phyloP scores from a whole-genome alignment of 129 eudicot species.

The Ambrosia trifida region DNA sequence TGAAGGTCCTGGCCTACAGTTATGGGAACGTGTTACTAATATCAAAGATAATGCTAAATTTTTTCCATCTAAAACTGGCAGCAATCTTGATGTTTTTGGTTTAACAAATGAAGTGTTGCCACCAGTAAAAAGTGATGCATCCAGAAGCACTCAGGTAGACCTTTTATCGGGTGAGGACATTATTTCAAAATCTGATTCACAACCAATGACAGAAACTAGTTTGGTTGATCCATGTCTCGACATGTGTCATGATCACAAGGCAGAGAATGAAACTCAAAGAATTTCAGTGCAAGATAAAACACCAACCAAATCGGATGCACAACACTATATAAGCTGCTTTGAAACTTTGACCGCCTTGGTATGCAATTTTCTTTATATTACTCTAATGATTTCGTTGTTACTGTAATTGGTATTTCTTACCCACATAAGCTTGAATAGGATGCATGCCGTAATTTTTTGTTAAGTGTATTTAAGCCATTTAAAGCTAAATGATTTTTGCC shows the following conservation, averaged over 20 bases:
- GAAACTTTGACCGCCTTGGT: constrained; percentile 69
- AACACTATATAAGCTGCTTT: constrained; percentile 56
- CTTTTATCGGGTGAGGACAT: constrained; percentile 69
- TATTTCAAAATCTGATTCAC: constrained; percentile 42
- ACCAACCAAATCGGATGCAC: constrained; percentile 38
- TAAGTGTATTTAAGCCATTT: not conserved
- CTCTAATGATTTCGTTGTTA: too few relatives aligned
- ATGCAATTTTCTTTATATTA: constrained; percentile 30
- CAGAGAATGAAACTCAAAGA: constrained; percentile 28
- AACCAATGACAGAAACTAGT: constrained; percentile 42
- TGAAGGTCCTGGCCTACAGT: constrained; percentile 54
- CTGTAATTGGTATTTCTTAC: not conserved
- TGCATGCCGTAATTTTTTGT: constrained; percentile 2
- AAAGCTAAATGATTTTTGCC: not conserved
- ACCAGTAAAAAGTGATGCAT: constrained; percentile 35
- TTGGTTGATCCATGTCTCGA: constrained; percentile 48
- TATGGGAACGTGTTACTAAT: constrained; percentile 30
- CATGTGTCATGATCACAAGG: constrained; percentile 46
- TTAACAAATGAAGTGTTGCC: constrained; percentile 30
- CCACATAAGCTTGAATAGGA: constrained; percentile 10
- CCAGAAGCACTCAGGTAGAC: constrained; percentile 53
- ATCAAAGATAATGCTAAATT: constrained; percentile 35
- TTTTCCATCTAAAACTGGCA: constrained; percentile 32
- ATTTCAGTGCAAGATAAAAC: constrained; percentile 41
- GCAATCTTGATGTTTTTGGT: constrained; percentile 38